Base-by-base conservation (phyloP, 305 asterid species). In the Andrographis paniculata region DNA sequence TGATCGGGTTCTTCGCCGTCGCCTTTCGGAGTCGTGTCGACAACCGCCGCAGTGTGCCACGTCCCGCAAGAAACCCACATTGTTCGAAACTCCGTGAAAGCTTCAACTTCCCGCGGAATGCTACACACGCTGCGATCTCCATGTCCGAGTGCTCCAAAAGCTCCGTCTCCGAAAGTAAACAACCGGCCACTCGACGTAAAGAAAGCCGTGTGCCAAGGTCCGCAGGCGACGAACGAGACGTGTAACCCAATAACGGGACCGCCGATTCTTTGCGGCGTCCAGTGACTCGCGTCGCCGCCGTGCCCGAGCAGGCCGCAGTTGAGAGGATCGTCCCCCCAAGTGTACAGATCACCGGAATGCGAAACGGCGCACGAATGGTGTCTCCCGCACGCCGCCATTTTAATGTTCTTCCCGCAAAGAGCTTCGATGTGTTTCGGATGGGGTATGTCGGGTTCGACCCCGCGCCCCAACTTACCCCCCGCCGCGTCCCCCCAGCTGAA, bases 21-120 rank as follows among this genome's bases (percentile, higher is more conserved):
- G 14, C 59, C 31, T 36, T 20, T 51, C 15, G 66, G 23, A 15
- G 24, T 27, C 45, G 52, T 37, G 53, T 71, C 80, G 38, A 89
- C 95, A 37, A 89, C 50, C 0, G 98, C 94, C 36, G 95, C 95
- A 2, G 88, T 76, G 76, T 89, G 98, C 98, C 98, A 89, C 38
- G 59, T 79, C 33, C 98, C 98, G 60, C 98, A 89, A 42, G 94
- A 78, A 45, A 78, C 98, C 43, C 56, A 72, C 51, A 69, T 18
- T 0, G 83, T 59, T 47, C 56, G 65, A n/a, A 67, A 42, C n/a
- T 88, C 95, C 48, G 68, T 67, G 43, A 89, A 65, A 56, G 70
- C 59, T 50, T 80, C 81, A 19, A 89, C 98, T 65, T 78, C 86
- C 5, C 81, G 65, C 6, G 96, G 96, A 63, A 64, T 45, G 24